Evolutionary conservation across 352 stramenopile species (phyloP).

Genomic region (Phytopythium montanum): DNA sequence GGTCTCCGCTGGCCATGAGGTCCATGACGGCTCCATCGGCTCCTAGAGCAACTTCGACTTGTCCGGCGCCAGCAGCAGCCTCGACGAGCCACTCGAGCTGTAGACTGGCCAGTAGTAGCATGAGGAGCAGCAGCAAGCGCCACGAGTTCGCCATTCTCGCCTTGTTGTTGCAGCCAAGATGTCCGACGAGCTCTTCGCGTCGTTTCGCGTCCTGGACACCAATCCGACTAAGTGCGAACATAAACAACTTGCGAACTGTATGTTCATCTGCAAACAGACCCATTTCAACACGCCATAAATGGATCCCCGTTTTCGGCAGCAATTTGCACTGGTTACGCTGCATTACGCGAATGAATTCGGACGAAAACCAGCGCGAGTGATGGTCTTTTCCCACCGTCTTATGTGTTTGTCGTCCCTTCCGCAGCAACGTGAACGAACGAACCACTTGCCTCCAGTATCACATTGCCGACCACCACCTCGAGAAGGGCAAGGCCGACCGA

Average conservation of each 20-base stretch:
- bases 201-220: not conserved
- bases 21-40: conserved; percentile 11
- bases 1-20: not conserved
- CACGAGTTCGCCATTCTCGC: not conserved
- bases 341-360: not conserved
- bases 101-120: not conserved
- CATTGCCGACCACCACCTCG: too few relatives aligned
- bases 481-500: too few relatives aligned
- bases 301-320: too few relatives aligned
- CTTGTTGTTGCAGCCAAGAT: not conserved
- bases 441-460: not conserved
- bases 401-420: not conserved
- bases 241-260: not conserved
- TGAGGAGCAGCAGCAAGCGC: not conserved
- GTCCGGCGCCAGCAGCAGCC: too few relatives aligned
- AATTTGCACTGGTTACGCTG: not conserved
- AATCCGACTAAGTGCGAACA: not conserved
- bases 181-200: not conserved
- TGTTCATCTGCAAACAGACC: not conserved
- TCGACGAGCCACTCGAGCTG: not conserved
- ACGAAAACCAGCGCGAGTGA: not conserved
- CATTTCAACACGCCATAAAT: not conserved
- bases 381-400: not conserved
- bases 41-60: conserved; percentile 14
- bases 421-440: not conserved